Evolutionary conservation across 495 filamentous ascomycete species (phyloP).

Genomic region (Halenospora varia): DNA sequence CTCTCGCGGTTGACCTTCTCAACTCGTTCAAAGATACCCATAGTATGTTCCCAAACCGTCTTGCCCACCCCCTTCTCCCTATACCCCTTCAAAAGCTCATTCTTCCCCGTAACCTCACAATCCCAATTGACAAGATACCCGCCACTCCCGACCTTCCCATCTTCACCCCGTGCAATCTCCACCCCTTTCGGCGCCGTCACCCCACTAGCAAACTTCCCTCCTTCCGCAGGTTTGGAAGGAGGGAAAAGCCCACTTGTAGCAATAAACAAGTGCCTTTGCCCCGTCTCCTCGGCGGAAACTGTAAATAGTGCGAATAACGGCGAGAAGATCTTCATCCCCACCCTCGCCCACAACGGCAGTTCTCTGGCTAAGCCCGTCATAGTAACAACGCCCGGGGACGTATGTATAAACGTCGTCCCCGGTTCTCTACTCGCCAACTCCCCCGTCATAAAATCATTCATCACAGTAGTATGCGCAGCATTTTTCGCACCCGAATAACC

Average conservation of each 20-base stretch:
- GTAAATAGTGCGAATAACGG: constrained; percentile 25
- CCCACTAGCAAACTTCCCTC: constrained; percentile 2
- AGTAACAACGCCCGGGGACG: constrained; percentile 49
- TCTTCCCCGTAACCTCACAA: constrained; percentile 27
- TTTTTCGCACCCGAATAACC: constrained; percentile 11
- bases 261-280: constrained; percentile 40
- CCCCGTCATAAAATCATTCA: constrained; percentile 32
- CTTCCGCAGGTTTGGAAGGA: constrained; percentile 15
- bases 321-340: constrained; percentile 4
- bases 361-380: constrained; percentile 33
- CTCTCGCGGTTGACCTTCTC: constrained; percentile 14
- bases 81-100: constrained; percentile 27
- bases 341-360: constrained; percentile 16
- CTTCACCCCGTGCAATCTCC: constrained; percentile 22
- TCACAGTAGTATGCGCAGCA: constrained; percentile 18
- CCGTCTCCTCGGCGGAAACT: constrained; percentile 37
- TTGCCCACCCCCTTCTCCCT: constrained; percentile 25
- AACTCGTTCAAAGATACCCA: constrained; percentile 28
- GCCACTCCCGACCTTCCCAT: constrained; percentile 33
- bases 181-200: constrained; percentile 9
- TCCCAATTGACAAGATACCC: constrained; percentile 36
- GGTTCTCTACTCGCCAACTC: constrained; percentile 43
- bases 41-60: constrained; percentile 37
- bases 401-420: constrained; percentile 54
- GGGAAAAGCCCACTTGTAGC: constrained; percentile 38